Evolutionary conservation across 2,329 filamentous ascomycete species (phyloP).

Genomic region (Aureobasidium sp.): DNA sequence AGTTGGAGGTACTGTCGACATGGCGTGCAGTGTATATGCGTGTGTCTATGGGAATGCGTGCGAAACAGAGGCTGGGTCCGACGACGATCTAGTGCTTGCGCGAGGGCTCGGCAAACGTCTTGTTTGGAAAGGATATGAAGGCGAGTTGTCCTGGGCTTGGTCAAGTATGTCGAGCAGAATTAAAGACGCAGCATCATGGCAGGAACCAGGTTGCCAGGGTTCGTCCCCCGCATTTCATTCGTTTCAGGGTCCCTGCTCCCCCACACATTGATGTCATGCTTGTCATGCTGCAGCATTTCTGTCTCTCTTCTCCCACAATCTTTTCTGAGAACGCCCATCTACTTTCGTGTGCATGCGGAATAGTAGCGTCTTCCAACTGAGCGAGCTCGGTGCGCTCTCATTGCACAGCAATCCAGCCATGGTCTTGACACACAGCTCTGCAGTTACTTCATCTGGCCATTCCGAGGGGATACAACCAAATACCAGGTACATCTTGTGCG

Average conservation of each 20-base stretch:
- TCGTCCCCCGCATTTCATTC: neutral
- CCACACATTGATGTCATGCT: neutral
- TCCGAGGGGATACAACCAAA: neutral
- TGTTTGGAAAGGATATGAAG: no score
- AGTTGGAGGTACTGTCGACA: slow-evolving; percentile 41
- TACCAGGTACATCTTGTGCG: no score
- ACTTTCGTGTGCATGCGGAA: neutral
- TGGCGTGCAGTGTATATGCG: neutral
- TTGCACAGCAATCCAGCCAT: neutral
- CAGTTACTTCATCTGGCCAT: neutral
- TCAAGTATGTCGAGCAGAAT: neutral
- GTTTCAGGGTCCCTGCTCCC: neutral
- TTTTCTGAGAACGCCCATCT: neutral
- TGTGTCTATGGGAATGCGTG: neutral
- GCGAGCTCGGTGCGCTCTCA: neutral
- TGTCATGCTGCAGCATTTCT: neutral
- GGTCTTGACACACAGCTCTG: neutral
- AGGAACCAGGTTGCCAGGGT: neutral
- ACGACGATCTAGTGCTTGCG: neutral
- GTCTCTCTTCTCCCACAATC: neutral
- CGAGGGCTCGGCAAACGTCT: no score
- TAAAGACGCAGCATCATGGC: neutral
- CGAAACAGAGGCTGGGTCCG: neutral
- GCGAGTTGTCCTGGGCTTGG: no score
- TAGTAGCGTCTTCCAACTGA: neutral